phyloP scores from a whole-genome alignment of 306 rosid genomes.

The Cucumis hystrix region DNA sequence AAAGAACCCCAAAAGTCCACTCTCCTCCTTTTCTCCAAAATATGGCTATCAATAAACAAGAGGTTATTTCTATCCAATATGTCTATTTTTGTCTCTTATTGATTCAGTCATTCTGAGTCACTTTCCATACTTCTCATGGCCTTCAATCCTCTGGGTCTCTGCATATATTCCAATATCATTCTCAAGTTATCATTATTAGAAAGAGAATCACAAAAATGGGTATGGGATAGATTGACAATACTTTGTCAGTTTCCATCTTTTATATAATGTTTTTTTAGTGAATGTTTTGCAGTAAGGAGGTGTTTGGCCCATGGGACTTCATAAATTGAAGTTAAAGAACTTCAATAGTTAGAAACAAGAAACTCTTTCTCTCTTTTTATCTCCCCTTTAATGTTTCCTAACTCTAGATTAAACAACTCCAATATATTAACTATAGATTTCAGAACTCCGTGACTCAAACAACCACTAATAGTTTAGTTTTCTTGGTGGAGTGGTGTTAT shows the following conservation, averaged over 20 bases:
- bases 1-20: neutral
- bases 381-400: too few relatives aligned
- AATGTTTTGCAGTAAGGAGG: neutral
- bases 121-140: slow-evolving; percentile 54
- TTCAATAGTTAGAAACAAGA: too few relatives aligned
- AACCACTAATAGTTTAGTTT: too few relatives aligned
- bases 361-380: too few relatives aligned
- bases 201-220: neutral
- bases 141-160: slow-evolving; percentile 54
- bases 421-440: too few relatives aligned
- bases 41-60: slow-evolving; percentile 1
- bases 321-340: too few relatives aligned
- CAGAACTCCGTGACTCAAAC: too few relatives aligned
- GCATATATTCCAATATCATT: slow-evolving; percentile 9
- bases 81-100: neutral
- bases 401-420: too few relatives aligned
- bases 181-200: slow-evolving; percentile 8
- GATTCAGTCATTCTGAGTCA: slow-evolving; percentile 31
- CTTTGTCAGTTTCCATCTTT: neutral
- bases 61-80: neutral
- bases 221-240: neutral
- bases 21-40: neutral
- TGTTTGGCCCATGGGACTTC: too few relatives aligned
- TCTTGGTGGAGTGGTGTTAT: neutral
- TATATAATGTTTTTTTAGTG: neutral